These are phyloP conservation scores for Capsicum pubescens DNA, from an alignment of 257 asterid species.

Conservation along the genomic window DNA sequence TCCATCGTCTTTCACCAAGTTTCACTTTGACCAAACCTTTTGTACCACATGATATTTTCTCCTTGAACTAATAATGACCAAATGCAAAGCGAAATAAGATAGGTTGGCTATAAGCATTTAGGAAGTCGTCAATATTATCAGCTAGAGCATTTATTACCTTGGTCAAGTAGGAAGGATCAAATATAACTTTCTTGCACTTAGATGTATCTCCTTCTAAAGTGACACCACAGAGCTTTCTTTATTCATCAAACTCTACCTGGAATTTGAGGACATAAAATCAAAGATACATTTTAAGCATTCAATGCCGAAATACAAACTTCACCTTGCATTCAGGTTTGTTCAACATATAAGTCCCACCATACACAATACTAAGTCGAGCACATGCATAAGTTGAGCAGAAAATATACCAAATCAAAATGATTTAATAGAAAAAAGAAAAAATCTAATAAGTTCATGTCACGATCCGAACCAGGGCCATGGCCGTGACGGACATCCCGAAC, in stretches of 20 bases:
- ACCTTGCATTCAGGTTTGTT: constrained; percentile 94
- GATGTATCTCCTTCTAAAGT: constrained; percentile 98
- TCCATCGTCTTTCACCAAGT: not conserved
- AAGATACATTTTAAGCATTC: not conserved
- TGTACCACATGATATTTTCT: not conserved
- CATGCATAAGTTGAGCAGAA: constrained; percentile 59
- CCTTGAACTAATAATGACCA: not conserved
- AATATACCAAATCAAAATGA: constrained; percentile 19
- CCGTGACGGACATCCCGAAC: no score
- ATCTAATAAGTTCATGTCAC: not conserved
- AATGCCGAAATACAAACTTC: constrained; percentile 19
- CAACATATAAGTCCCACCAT: constrained; percentile 99
- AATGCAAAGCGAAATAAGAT: not conserved
- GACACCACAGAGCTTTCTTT: constrained; percentile 89
- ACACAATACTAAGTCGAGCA: constrained; percentile 97
- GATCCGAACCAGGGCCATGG: no score
- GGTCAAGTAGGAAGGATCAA: constrained; percentile 90
- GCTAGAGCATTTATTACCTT: constrained; percentile 55
- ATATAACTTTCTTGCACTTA: constrained; percentile 88
- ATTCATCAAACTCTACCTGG: constrained; percentile 88
- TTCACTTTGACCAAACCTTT: not conserved
- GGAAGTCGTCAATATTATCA: not conserved
- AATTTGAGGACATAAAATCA: constrained; percentile 22
- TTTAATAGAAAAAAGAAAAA: not conserved
- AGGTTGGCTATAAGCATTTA: not conserved